Base-by-base conservation (phyloP, 1,139 yeast genomes). In the Debaryomyces subglobosus region DNA sequence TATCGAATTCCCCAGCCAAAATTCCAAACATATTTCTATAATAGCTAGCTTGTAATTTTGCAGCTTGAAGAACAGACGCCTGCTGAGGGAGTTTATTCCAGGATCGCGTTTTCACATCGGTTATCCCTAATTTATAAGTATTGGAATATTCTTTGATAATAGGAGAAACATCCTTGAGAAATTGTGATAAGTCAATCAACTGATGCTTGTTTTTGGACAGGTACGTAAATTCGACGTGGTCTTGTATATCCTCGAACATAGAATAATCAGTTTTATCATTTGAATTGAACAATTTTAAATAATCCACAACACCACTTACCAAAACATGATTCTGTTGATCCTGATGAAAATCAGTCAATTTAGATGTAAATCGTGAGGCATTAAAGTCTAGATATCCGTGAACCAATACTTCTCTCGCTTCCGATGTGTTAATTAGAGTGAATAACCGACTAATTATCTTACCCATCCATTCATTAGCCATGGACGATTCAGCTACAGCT, bases 261-360 rank as follows among this genome's bases (percentile, higher is more conserved):
- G 66, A 40, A 34, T 49, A 53, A 36, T 63, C 62, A 37, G 47
- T 13, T 61, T 53, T 25, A 49, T 58, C 48, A 2, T 49, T 21
- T 0, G 41, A 32, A 43, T 64, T 58, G 6, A 47, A 80, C 2
- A 72, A 46, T 39, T 52, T 53, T 12, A 86, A 55, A 48, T 77
- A 74, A 61, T 86, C 94, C 20, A 85, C 76, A 1, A 86, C 68
- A 1, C 91, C 92, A 58, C 88, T 83, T 4, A 85, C 71, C 20
- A 84, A 62, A 1, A 79, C 68, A 39, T 64, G 67, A 8, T 61
- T 54, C 1, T 56, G 25, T 20, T 37, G 20, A n/a, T 41, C 13
- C 52, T 12, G 49, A n/a, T 41, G 52, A n/a, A n/a, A 39, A 41
- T 48, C 44, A 13, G 42, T 33, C 12, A 49, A 51, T 1, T 59